These are phyloP conservation scores for Fusarium continuum DNA, from an alignment of 2,329 filamentous ascomycete species.

Conservation along the genomic window DNA sequence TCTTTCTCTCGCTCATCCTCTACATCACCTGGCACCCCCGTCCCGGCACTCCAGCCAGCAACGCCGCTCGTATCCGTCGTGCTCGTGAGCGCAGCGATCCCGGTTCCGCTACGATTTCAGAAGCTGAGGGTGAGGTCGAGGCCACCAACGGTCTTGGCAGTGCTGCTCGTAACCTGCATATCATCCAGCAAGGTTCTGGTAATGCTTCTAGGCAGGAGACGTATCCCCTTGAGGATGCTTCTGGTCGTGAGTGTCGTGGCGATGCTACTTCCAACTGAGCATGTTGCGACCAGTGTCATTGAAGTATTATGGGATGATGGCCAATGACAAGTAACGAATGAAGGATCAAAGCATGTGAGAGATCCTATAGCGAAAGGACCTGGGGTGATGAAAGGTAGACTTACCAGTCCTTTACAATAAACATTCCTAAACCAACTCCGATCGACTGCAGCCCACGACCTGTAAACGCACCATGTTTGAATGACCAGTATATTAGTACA, in stretches of 20 bases:
- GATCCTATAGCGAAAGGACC: not conserved
- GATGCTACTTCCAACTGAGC: not conserved
- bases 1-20: not conserved
- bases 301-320: too few species aligned
- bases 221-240: not conserved
- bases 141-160: not conserved
- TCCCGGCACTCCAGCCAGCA: not conserved
- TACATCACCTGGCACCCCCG: not conserved
- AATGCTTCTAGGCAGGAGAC: not conserved
- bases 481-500: conserved; percentile 18
- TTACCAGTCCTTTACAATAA: not conserved
- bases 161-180: not conserved
- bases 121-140: not conserved
- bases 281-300: fast-evolving
- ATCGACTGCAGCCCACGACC: not conserved
- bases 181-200: not conserved
- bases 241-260: not conserved
- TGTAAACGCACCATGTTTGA: not conserved
- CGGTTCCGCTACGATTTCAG: not conserved
- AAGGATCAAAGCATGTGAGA: too few species aligned
- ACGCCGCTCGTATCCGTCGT: not conserved
- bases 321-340: too few species aligned
- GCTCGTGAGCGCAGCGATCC: not conserved
- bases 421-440: not conserved
- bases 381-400: not conserved